These are phyloP conservation scores for Anthostomella pinea DNA, from an alignment of 2,329 filamentous ascomycete species.

Conservation along the genomic window DNA sequence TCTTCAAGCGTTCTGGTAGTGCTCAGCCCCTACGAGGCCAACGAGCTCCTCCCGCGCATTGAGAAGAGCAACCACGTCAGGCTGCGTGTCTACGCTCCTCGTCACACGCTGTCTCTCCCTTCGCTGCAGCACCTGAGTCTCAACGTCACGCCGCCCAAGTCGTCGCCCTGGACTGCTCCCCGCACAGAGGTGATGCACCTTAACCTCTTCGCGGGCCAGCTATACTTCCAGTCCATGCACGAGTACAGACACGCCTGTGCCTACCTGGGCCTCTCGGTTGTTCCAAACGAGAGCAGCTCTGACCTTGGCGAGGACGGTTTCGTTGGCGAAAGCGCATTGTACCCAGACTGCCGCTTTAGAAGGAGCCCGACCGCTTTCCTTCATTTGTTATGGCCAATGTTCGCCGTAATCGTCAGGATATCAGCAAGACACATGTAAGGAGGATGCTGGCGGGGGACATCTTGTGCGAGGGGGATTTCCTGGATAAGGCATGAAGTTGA, in stretches of 20 bases:
- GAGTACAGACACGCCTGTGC: constrained; percentile 55
- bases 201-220: constrained; percentile 65
- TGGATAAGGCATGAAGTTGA: no score
- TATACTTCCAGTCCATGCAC: constrained; percentile 54
- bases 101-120: constrained; percentile 8
- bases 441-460: no score
- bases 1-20: constrained; percentile 17
- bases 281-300: constrained; percentile 12
- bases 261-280: constrained; percentile 47
- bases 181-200: constrained; percentile 39
- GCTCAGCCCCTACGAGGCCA: constrained; percentile 25
- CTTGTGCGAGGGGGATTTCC: no score
- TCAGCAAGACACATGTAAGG: no score
- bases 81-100: constrained; percentile 23
- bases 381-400: no score
- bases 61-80: constrained; percentile 6
- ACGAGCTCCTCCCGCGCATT: constrained; percentile 16
- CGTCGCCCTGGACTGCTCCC: constrained; percentile 9
- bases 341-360: no score
- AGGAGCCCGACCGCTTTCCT: no score
- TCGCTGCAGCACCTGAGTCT: constrained; percentile 19
- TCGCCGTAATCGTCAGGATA: no score
- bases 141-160: constrained; percentile 15
- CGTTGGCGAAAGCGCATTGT: no score
- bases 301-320: constrained; percentile 34